Evolutionary conservation across 176 grass and related monocot genomes (phyloP).

Genomic region (Triticum turgidum): DNA sequence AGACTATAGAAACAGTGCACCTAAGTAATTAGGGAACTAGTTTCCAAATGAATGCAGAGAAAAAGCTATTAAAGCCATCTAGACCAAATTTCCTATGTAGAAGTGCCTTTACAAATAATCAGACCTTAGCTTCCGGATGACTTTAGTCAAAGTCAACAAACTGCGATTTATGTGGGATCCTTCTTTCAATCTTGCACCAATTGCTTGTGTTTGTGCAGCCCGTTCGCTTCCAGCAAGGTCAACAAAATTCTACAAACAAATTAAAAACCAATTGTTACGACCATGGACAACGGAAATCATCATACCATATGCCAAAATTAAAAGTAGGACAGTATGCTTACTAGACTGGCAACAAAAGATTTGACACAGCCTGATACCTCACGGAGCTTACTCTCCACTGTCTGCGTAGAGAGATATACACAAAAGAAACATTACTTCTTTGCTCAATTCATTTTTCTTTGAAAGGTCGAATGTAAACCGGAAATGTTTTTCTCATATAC

Average conservation of each 20-base stretch:
- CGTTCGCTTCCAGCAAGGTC: constrained; percentile 98
- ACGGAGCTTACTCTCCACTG: constrained; percentile 69
- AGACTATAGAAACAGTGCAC: neutral
- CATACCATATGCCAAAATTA: neutral
- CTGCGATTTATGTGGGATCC: constrained; percentile 94
- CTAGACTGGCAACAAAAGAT: constrained; percentile 93
- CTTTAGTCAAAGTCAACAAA: constrained; percentile 91
- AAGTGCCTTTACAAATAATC: neutral
- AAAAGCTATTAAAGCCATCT: neutral
- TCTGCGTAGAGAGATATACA: constrained; percentile 56
- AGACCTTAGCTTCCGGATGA: constrained; percentile 97
- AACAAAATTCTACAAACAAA: constrained; percentile 84
- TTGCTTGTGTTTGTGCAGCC: constrained; percentile 89
- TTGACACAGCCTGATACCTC: constrained; percentile 89
- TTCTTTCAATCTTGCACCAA: constrained; percentile 86
- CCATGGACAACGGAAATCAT: constrained; percentile 35
- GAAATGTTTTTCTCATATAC: constrained; percentile 45
- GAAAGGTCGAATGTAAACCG: constrained; percentile 14
- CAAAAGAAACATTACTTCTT: constrained; percentile 29
- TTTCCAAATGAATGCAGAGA: constrained; percentile 32
- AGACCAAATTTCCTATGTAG: neutral
- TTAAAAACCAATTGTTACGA: constrained; percentile 14
- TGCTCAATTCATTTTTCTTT: neutral
- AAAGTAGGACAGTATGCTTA: constrained; percentile 37
- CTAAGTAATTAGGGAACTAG: neutral